Conservation (phyloP, 2,329 filamentous ascomycete species). For the Pseudogymnoascus sp. region DNA sequence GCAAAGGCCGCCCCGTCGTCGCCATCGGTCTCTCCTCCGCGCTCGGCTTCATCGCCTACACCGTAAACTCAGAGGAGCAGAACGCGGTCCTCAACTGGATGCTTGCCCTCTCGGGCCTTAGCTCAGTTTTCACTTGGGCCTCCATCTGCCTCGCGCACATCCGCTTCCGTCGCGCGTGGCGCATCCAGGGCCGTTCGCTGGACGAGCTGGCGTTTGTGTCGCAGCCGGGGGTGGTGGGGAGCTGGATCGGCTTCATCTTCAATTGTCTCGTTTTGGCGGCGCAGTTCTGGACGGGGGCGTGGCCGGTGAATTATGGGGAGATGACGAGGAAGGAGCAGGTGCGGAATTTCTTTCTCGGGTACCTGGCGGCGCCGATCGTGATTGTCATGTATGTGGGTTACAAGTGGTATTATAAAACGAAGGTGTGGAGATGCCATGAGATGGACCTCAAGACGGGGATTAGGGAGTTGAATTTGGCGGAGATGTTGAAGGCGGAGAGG, state of each 20-base stretch:
- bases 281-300: conserved; percentile 83
- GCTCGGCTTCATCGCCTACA: conserved; percentile 68
- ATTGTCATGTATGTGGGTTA: conserved; percentile 61
- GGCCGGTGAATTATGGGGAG: conserved; percentile 53
- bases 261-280: conserved; percentile 69
- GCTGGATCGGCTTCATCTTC: conserved; percentile 68
- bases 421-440: conserved; percentile 56
- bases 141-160: conserved; percentile 88
- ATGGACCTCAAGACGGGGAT: conserved; percentile 86
- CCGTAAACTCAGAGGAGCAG: conserved; percentile 56
- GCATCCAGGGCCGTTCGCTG: conserved; percentile 55
- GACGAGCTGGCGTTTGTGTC: conserved; percentile 73
- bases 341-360: conserved; percentile 64
- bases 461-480: conserved; percentile 72
- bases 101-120: conserved; percentile 62
- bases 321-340: conserved; percentile 40
- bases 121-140: conserved; percentile 70
- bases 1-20: conserved; percentile 68
- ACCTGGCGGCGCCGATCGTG: conserved; percentile 62
- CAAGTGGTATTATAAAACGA: conserved; percentile 66
- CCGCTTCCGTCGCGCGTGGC: conserved; percentile 80
- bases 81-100: conserved; percentile 69
- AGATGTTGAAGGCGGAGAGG: conserved; percentile 69
- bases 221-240: conserved; percentile 70
- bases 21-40: conserved; percentile 59